Conservation (phyloP, 768 basidiomycete genomes). For the Flagelloscypha sp. region DNA sequence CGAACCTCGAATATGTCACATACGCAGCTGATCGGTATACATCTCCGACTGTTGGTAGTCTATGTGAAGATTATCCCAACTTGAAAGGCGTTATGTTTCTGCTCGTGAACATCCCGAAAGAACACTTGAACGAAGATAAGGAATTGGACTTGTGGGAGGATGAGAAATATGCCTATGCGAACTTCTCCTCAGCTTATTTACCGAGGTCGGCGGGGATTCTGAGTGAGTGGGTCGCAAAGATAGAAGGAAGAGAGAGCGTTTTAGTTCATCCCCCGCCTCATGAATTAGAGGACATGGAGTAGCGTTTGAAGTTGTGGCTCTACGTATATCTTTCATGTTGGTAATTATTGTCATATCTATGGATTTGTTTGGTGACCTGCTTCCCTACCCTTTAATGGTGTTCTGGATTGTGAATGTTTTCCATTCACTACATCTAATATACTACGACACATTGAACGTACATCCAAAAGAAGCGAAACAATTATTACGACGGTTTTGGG, state of each 20-base stretch:
- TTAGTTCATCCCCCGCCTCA: neutral
- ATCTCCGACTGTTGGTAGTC: neutral
- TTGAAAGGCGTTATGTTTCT: neutral
- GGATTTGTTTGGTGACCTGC: no score
- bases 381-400: no score
- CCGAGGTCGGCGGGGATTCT: conserved; percentile 4
- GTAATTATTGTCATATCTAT: no score
- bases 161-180: conserved; percentile 2
- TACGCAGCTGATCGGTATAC: conserved; percentile 5
- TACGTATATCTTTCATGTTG: no score
- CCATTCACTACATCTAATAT: no score
- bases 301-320: no score
- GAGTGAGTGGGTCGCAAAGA: conserved; percentile 5
- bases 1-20: conserved; percentile 5
- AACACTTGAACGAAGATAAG: neutral
- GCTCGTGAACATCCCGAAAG: neutral
- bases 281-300: neutral
- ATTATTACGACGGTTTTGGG: no score
- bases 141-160: conserved; percentile 1
- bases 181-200: conserved; percentile 3
- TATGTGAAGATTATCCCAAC: neutral
- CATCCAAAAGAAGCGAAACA: no score
- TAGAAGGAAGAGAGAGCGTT: conserved; percentile 2
- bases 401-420: no score
- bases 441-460: no score